Evolutionary conservation across 768 basidiomycete genomes (phyloP), one percentile per base, ranked within the genome.

Genomic region (Hemileccinum rubropunctum): DNA sequence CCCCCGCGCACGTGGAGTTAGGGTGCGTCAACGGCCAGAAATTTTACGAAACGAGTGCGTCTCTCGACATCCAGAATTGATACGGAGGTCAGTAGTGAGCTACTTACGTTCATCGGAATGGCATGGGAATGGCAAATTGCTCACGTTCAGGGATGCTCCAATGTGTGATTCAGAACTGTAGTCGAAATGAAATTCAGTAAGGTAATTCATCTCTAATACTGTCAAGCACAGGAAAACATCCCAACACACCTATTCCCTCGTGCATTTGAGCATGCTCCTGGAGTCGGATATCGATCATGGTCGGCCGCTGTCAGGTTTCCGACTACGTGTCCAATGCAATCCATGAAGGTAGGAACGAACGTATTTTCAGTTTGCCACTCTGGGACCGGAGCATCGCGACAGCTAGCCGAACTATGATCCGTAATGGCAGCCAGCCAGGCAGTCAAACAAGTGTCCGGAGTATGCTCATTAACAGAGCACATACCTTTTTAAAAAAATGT

Each of bases 101-200:
- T 30, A 23, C 28, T 30, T 30, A 30, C 28, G 28, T 30, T 21
- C 26, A 2, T 36, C 32, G 1, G 14, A 17, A 17, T 28, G 26
- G 13, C 23, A 23, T 23, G 23, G 23, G 23, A 23, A 23, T 23
- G 28, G 9, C 15, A 14, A 7, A 20, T 9, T 30, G 28, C 28
- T 6, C 32, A 8, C 38, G 23, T 36, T 35, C 60, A 52, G 59
- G 59, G 52, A 58, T 34, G 46, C 6, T 10, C 6, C 1, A 13
- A 2, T 14, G 21, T 55, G 60, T 3, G 2, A 30, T 30, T 30
- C 11, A 15, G 50, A 50, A 45, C 30, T 10, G 13, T 10, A 18
- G 23, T 14, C 7, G 21, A 44, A 46, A 49, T 45, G 41, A 36
- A 15, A 12, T 21, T 17, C 35, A 23, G 41, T 8, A 37, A 20